Evolutionary conservation across 2,329 filamentous ascomycete genomes (phyloP).

Genomic region (Arthrobotrys sinensis): DNA sequence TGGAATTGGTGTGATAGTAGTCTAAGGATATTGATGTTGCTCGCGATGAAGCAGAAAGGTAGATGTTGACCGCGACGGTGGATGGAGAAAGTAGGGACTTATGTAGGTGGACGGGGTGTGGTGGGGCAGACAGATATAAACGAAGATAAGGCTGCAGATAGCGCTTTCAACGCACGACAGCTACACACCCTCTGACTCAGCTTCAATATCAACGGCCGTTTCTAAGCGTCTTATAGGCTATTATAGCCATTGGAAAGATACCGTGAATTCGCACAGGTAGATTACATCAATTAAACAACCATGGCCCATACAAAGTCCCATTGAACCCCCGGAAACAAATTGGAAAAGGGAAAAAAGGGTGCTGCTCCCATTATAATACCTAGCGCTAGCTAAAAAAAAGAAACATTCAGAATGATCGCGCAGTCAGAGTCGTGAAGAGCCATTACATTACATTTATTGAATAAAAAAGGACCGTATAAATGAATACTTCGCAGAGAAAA

Average conservation of each 20-base stretch:
- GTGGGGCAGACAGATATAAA: constrained; percentile 49
- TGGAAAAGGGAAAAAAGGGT: neutral
- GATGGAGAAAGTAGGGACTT: neutral
- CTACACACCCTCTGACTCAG: constrained; percentile 27
- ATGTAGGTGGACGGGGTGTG: neutral
- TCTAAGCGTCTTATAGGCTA: constrained; percentile 29
- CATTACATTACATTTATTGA: constrained; percentile 26
- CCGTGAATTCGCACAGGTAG: no score
- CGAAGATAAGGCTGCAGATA: constrained; percentile 46
- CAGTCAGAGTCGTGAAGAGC: constrained; percentile 6
- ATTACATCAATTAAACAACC: neutral
- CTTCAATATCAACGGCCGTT: constrained; percentile 24
- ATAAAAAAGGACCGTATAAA: constrained; percentile 17
- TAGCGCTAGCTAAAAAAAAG: constrained; percentile 12
- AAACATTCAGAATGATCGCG: neutral
- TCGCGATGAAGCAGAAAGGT: neutral
- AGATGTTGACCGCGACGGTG: neutral
- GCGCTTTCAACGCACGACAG: constrained; percentile 28
- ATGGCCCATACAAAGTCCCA: neutral
- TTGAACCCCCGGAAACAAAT: neutral
- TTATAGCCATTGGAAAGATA: neutral
- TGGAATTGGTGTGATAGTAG: neutral
- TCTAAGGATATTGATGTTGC: no score
- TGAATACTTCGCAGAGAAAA: neutral
- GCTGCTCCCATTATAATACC: constrained; percentile 15